These are phyloP conservation scores for Drosera spatulata DNA, from an alignment of 179 eudicot genomes.

Conservation along the genomic window DNA sequence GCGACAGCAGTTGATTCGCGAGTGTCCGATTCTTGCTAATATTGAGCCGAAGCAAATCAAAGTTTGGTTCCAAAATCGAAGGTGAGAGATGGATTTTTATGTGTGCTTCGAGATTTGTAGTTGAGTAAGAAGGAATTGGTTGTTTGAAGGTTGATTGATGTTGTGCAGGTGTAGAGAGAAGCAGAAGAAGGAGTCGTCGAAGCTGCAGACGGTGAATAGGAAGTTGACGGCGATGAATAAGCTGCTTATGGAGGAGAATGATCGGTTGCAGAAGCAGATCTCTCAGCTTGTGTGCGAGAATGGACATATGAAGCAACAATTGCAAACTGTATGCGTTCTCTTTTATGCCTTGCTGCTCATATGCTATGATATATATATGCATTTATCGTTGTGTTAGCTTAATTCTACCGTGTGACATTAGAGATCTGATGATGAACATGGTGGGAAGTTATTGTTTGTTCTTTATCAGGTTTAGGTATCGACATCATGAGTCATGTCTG, in stretches of 20 bases:
- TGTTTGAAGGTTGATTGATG: too few species aligned
- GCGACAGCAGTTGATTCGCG: constrained; percentile 44
- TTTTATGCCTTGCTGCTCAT: not conserved
- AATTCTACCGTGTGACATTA: not conserved
- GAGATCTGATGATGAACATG: too few species aligned
- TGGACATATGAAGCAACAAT: constrained; percentile 79
- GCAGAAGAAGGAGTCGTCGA: constrained; percentile 76
- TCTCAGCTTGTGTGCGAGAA: constrained; percentile 84
- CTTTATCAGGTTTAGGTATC: too few species aligned
- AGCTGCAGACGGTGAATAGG: constrained; percentile 75
- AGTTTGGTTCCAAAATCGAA: constrained; percentile 58
- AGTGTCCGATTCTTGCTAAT: constrained; percentile 42
- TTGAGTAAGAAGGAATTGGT: not conserved
- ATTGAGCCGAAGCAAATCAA: constrained; percentile 54
- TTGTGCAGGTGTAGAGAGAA: constrained; percentile 76
- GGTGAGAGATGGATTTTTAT: constrained; percentile 18
- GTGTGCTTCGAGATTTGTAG: not conserved
- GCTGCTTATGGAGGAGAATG: constrained; percentile 94
- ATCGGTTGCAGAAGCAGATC: constrained; percentile 90
- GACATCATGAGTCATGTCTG: too few species aligned
- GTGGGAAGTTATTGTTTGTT: too few species aligned
- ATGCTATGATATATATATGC: not conserved
- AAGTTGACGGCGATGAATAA: constrained; percentile 85
- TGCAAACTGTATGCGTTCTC: constrained; percentile 59
- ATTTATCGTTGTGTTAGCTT: not conserved